Evolutionary conservation across 805 yeast species (phyloP).

Genomic region (Cyberlindnera veronae): DNA sequence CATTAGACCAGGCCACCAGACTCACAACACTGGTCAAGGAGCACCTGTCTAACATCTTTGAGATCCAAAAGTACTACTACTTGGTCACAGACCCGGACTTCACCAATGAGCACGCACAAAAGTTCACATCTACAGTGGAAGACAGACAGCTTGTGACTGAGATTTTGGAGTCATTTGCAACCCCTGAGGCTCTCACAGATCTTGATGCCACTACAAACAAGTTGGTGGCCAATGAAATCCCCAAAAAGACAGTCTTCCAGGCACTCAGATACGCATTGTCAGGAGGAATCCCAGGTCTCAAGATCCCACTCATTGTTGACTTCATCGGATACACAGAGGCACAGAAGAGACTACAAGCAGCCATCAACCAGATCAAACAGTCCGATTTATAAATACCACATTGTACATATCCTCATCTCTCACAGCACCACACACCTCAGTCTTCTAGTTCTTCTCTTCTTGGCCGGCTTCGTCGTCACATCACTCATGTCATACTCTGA

Average conservation of each 20-base stretch:
- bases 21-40: constrained; percentile 45
- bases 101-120: constrained; percentile 26
- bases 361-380: constrained; percentile 14
- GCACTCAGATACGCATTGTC: constrained; percentile 64
- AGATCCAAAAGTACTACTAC: constrained; percentile 49
- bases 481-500: constrained; percentile 18
- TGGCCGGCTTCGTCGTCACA: background rate
- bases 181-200: constrained; percentile 1
- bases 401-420: background rate
- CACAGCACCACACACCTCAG: constrained; percentile 10
- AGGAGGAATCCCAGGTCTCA: constrained; percentile 68
- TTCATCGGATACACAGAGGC: constrained; percentile 48
- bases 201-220: constrained; percentile 5
- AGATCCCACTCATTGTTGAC: constrained; percentile 53
- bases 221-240: constrained; percentile 20
- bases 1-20: constrained; percentile 32
- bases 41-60: constrained; percentile 50
- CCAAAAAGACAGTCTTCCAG: constrained; percentile 47
- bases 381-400: background rate
- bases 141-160: constrained; percentile 9
- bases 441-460: constrained; percentile 10
- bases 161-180: constrained; percentile 20
- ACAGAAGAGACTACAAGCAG: constrained; percentile 25
- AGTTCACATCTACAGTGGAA: constrained; percentile 27
- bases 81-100: constrained; percentile 37